Base-by-base conservation (phyloP, 495 filamentous ascomycete genomes). In the Echria macrotheca region DNA sequence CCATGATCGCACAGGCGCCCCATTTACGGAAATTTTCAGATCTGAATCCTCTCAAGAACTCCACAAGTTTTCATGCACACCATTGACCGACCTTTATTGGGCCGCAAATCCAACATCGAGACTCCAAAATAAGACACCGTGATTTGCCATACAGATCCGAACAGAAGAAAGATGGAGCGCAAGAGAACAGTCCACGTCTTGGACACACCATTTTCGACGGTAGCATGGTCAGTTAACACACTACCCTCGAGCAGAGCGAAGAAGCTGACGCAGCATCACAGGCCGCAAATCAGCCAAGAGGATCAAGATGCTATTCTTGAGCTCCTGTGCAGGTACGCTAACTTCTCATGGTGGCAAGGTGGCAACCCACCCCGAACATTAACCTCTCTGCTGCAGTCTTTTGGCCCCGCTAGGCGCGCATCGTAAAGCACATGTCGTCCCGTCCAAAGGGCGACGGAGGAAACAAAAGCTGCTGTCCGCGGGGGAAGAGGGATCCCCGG, bases 391-490 rank as follows among this genome's bases (percentile, higher is more conserved):
- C n/a, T n/a, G n/a, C 40, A 85, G 81, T 49, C 62, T 84, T 26
- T 61, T 86, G 7, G 58, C 64, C 6, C 81, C 82, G 17, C 61
- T 85, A 14, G 80, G 81, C 12, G 52, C 68, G 33, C 66, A 83
- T 53, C 74, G 79, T 9, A 55, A 62, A 43, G 63, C 61, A 15
- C 67, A 80, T 46, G 50, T 69, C 41, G 50, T 54, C 8, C 61
- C 69, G 9, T 81, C 81, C 7, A 78, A 77, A 52, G 79, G 81
- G 47, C 75, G 73, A 52, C 61, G 73, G 36, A 47, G 32, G 5
- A 68, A 69, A 46, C 38, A 53, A 10, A 63, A 60, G 36, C 33
- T 41, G 7, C 43, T 42, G 10, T n/a, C n/a, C n/a, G n/a, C n/a
- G n/a, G n/a, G n/a, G n/a, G n/a, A n/a, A n/a, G 52, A 57, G 14